Percentiles rank a stretch among this genome's conserved stretches.
phyloP scores from a whole-genome alignment of 2,329 filamentous ascomycete genomes.

The Penicillium griseofulvum region DNA sequence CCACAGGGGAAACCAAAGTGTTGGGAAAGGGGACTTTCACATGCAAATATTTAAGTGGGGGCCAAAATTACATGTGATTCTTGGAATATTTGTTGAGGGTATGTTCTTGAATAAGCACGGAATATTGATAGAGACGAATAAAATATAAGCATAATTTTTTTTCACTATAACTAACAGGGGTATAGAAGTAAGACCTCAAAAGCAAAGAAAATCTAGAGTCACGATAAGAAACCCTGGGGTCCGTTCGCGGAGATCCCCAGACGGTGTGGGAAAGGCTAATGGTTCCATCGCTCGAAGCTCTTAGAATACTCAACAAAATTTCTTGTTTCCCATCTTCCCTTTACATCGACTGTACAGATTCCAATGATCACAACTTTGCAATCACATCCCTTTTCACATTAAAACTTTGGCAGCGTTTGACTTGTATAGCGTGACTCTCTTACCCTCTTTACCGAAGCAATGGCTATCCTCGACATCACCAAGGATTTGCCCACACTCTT shows the following conservation, averaged over 20 bases:
- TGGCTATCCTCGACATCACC: slow-evolving; percentile 66
- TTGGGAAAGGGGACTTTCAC: not conserved
- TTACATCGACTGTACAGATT: not conserved
- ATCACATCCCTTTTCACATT: not conserved
- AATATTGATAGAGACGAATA: not conserved
- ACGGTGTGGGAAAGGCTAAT: not conserved
- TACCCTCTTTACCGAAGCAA: slow-evolving; percentile 35
- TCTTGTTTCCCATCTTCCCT: not conserved
- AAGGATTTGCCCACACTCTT: slow-evolving; percentile 75
- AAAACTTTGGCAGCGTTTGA: not conserved
- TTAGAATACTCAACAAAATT: slow-evolving; percentile 6
- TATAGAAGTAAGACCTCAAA: not conserved
- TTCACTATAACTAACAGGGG: not conserved
- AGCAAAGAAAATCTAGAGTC: not conserved
- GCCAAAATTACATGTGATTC: not conserved
- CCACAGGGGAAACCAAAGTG: not conserved
- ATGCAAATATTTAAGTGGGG: not conserved
- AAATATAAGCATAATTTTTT: not conserved
- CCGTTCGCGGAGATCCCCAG: slow-evolving; percentile 3
- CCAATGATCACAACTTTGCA: not conserved
- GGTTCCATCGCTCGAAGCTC: not conserved
- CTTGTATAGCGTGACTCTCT: not conserved
- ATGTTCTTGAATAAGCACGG: too few species aligned
- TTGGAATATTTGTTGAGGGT: not conserved
- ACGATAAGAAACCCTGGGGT: not conserved